Percentiles rank a stretch among this genome's conserved stretches.
These are phyloP conservation scores for Stropharia rugosoannulata DNA, from an alignment of 768 basidiomycete species.

Conservation along the genomic window DNA sequence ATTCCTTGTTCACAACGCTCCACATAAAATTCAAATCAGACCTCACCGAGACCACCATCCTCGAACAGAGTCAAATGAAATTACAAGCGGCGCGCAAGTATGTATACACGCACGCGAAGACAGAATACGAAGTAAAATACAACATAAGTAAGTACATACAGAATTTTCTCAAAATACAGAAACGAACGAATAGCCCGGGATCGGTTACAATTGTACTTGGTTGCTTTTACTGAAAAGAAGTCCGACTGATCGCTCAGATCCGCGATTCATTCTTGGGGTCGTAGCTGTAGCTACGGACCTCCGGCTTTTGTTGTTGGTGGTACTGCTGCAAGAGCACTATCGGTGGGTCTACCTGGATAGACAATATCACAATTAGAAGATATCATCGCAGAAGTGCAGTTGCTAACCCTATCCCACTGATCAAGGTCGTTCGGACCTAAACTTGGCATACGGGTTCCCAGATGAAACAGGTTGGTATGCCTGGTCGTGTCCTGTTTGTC, in stretches of 20 bases:
- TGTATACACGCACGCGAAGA: background rate
- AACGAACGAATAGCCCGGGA: background rate
- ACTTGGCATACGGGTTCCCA: conserved; percentile 45
- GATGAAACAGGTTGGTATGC: conserved; percentile 50
- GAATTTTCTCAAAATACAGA: no score
- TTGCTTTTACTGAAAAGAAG: no score
- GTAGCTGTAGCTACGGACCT: background rate
- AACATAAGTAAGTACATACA: no score
- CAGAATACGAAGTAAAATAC: background rate
- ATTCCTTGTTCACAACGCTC: no score
- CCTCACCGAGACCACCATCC: no score
- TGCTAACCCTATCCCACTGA: conserved; percentile 30
- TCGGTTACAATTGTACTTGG: no score
- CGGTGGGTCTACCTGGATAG: conserved; percentile 10
- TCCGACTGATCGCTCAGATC: background rate
- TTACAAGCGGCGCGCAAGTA: no score
- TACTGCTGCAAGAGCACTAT: background rate
- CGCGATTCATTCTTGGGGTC: background rate
- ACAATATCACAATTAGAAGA: background rate
- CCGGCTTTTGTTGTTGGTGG: background rate
- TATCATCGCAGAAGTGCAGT: background rate
- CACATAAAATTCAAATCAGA: no score
- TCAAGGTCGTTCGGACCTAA: conserved; percentile 35
- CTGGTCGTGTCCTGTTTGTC: conserved; percentile 43
- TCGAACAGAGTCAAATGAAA: no score